Percentiles rank a stretch among this genome's conserved stretches.
These are phyloP conservation scores for Eucalyptus cloeziana DNA, from an alignment of 345 rosid genomes.

Conservation along the genomic window DNA sequence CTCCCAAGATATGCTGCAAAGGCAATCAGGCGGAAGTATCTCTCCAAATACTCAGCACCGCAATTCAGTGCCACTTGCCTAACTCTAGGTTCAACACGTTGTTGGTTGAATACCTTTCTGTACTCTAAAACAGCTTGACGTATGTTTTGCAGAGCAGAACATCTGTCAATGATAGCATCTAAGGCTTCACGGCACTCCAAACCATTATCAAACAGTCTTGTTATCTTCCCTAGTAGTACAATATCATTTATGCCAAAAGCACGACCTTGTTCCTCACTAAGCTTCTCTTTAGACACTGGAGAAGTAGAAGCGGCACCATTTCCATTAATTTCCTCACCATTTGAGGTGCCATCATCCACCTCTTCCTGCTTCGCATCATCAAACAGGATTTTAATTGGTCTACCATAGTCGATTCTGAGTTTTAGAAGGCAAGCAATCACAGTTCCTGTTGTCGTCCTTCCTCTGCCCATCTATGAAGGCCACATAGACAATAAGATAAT, in stretches of 20 bases:
- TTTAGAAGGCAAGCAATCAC: constrained; percentile 96
- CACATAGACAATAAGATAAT: neutral
- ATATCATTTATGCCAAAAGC: constrained; percentile 91
- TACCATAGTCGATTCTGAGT: constrained; percentile 77
- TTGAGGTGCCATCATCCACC: constrained; percentile 66
- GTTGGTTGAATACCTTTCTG: constrained; percentile 84
- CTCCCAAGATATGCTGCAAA: constrained; percentile 98
- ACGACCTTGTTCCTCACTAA: constrained; percentile 36
- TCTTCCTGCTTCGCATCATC: constrained; percentile 58
- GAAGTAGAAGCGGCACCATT: constrained; percentile 15
- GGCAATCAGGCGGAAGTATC: constrained; percentile 87
- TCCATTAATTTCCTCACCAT: constrained; percentile 81
- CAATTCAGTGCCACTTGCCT: constrained; percentile 85
- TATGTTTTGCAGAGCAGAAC: constrained; percentile 92
- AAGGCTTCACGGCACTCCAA: constrained; percentile 86
- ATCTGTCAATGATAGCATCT: constrained; percentile 89
- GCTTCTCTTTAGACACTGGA: constrained; percentile 12
- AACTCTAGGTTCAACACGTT: constrained; percentile 81
- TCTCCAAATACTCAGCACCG: constrained; percentile 92
- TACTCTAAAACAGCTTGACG: constrained; percentile 88
- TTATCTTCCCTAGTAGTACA: constrained; percentile 77
- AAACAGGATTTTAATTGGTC: constrained; percentile 61
- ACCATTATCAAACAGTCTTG: constrained; percentile 87
- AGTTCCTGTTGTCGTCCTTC: constrained; percentile 99
- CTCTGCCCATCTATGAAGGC: constrained; percentile 81